Evolutionary conservation across 257 asterid genomes (phyloP), one percentile per base, ranked within the genome.

Genomic region (Scutellaria minor): DNA sequence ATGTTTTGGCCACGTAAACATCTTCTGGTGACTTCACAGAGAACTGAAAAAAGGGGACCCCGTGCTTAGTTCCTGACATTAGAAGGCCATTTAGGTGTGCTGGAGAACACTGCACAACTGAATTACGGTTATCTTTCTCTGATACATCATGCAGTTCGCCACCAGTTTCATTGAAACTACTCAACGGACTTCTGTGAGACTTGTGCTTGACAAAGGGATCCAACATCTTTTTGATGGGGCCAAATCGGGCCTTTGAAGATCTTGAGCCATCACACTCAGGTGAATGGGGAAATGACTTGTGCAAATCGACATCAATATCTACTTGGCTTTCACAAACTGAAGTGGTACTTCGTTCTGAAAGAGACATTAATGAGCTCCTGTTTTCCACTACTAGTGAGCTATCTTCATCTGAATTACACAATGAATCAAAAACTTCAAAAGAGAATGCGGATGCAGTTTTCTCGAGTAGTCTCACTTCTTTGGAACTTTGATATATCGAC

Each of bases 11-110:
- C 27, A 88, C 81, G 20, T 83, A 85, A 75, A 78, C 74, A 64
- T 88, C 97, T 71, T 87, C 89, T 0, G 88, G 90, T 31, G 83
- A 87, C 78, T 87, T 78, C 27, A 86, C 83, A 5, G 89, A 79
- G 71, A 94, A 95, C 82, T 92, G 87, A 18, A 88, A 89, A 80
- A 55, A 78, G 0, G 93, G 89, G 47, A 77, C 74, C 54, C 88
- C 97, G 0, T 79, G 71, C 77, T 81, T 84, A 48, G 53, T 74
- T 54, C 86, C 95, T 77, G 72, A 5, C 78, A 78, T 90, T 74
- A 95, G 87, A 71, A 92, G 13, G 61, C 96, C 98, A 5, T 85
- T 88, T 22, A 91, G 82, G 78, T 89, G 96, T 31, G 96, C 91
- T 2, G 96, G 96, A 65, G 96, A 84, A 66, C 70, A 72, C 44